Percentiles rank a stretch among this genome's conserved stretches.
Conservation (phyloP, 768 basidiomycete genomes). For the Trametes sanguinea region DNA sequence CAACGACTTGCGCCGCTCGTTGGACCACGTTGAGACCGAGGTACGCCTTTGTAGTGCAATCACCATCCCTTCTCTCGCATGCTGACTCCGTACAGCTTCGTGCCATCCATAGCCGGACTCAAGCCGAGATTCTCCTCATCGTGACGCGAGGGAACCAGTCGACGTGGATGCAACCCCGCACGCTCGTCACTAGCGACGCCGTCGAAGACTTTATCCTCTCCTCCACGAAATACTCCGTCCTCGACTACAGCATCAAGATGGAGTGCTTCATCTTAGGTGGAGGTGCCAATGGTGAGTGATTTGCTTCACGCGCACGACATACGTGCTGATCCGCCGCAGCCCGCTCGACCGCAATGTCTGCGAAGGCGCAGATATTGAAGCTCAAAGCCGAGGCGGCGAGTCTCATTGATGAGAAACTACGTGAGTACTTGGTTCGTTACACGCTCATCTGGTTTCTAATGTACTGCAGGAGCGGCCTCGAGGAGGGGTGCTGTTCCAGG, state of each 20-base stretch:
- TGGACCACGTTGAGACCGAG: not conserved
- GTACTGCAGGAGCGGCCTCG: not conserved
- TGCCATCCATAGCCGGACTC: not conserved
- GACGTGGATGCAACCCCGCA: not conserved
- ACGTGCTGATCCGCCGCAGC: not conserved
- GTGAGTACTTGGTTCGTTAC: not conserved
- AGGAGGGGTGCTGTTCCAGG: not conserved
- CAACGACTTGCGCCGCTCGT: not conserved
- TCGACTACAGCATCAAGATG: not conserved
- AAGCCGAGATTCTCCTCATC: not conserved
- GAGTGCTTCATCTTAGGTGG: conserved; percentile 5
- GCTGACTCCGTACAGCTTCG: not conserved
- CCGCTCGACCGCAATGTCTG: not conserved
- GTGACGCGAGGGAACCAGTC: not conserved
- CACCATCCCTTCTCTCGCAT: not conserved
- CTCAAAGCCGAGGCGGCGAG: not conserved
- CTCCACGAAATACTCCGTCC: not conserved
- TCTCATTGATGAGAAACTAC: conserved; percentile 1
- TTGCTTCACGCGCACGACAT: not conserved
- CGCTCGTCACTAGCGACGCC: not conserved
- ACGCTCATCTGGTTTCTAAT: not conserved
- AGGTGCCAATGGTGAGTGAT: not conserved
- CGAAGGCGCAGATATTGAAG: not conserved
- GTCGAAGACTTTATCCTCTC: not conserved
- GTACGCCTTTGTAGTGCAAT: not conserved